Percentiles rank a stretch among this genome's conserved stretches.
phyloP scores from a whole-genome alignment of 2,329 filamentous ascomycete species.

The Diatrype stigma region DNA sequence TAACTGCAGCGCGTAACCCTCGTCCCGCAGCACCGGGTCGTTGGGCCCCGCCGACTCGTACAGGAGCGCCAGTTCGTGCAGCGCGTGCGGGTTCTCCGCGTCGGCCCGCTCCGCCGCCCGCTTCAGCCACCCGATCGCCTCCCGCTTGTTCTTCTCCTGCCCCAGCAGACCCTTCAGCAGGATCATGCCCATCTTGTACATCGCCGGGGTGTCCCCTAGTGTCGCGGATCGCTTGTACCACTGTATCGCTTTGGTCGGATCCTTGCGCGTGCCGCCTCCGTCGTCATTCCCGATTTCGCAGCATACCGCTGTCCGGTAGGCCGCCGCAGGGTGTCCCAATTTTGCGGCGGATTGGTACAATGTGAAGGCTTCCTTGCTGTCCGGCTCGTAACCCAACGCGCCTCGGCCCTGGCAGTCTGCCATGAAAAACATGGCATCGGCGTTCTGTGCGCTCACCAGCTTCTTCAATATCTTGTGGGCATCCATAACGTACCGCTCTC shows the following conservation, averaged over 20 bases:
- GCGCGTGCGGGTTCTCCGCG: conserved; percentile 84
- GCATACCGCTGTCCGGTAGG: conserved; percentile 93
- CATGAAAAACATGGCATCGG: conserved; percentile 88
- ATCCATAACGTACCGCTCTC: conserved; percentile 80
- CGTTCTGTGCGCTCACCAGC: conserved; percentile 65
- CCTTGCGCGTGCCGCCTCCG: conserved; percentile 85
- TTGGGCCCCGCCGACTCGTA: conserved; percentile 62
- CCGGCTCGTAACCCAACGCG: conserved; percentile 69
- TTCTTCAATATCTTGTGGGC: conserved; percentile 92
- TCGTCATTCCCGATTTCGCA: conserved; percentile 95
- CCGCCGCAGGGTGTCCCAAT: conserved; percentile 76
- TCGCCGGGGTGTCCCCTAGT: conserved; percentile 84
- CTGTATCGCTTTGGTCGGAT: conserved; percentile 90
- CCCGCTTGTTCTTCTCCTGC: conserved; percentile 74
- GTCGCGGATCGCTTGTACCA: conserved; percentile 96
- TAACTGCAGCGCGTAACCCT: conserved; percentile 73
- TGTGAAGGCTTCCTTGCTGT: conserved; percentile 88
- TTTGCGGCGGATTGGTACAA: conserved; percentile 95
- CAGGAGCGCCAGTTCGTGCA: conserved; percentile 77
- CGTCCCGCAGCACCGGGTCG: conserved; percentile 75
- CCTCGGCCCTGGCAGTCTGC: conserved; percentile 88
- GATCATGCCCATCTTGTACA: conserved; percentile 99
- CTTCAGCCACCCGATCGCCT: conserved; percentile 90
- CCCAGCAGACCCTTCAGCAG: conserved; percentile 89
- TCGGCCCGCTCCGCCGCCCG: conserved; percentile 86